Evolutionary conservation across 768 basidiomycete genomes (phyloP), one percentile per base, ranked within the genome.

Genomic region (Xanthoconium purpureum): DNA sequence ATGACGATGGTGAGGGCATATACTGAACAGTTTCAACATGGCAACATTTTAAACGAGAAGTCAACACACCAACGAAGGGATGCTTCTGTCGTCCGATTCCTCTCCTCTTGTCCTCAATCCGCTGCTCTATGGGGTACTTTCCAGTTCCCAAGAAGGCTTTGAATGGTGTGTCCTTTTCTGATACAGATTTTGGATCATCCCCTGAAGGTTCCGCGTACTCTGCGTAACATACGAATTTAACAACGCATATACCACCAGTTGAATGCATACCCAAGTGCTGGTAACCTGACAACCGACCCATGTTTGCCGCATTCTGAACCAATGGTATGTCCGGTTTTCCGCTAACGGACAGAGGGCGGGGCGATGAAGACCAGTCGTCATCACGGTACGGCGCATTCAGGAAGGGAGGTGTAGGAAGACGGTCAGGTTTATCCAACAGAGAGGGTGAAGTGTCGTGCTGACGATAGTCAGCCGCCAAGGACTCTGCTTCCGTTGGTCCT

Each of bases 91-190:
- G 80, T 8, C 89, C 89, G 47, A 96, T 80, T 1, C 93, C 92
- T 32, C 88, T 80, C 67, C 82, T 88, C 78, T 96, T 96, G 66
- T 91, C 80, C 66, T 94, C 89, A 66, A 97, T 94, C 47, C 88
- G 82, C 65, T 95, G 88, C 58, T 89, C 83, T 32, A 89, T 39
- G 6, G 88, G 87, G 55, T 86, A 85, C 55, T 73, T 77, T 11
- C 78, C 81, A 36, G 64, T 63, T 13, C 75, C 73, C n/a, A 85
- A 54, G 36, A 84, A 75, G 46, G 65, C 72, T 10, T 65, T 64
- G 5, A 84, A 71, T 5, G 77, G 72, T 4, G 67, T 71, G 2
- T 67, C 68, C 59, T 81, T 81, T 60, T 79, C 78, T n/a, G 66
- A 57, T 15, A 66, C 52, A 10, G 63, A 45, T 9, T 67, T 70